A percentile compares a stretch with the other conserved stretches of the same genome.
Conservation (phyloP, 2,329 filamentous ascomycete species). For the Neopestalotiopsis sp. region DNA sequence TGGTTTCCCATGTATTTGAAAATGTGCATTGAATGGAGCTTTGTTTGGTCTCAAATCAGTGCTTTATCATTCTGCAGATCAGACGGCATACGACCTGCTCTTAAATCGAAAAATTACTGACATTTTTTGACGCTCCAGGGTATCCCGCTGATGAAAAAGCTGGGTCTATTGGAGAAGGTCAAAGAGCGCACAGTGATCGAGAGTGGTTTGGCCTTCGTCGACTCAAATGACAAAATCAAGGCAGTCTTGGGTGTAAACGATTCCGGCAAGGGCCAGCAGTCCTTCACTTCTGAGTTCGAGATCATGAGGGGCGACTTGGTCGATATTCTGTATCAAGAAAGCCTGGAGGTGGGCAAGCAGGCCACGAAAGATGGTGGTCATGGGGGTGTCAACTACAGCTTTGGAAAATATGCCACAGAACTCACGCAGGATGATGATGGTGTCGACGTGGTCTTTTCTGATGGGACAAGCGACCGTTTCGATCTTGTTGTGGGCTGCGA, state of each 20-base stretch:
- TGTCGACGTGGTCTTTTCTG: conserved; percentile 46
- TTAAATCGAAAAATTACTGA: too few relatives aligned
- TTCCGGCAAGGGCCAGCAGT: conserved; percentile 47
- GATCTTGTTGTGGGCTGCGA: conserved; percentile 63
- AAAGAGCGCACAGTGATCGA: conserved; percentile 49
- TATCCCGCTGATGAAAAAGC: conserved; percentile 40
- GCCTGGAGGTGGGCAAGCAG: conserved; percentile 30
- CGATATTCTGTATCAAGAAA: conserved; percentile 52
- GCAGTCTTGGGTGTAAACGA: conserved; percentile 48
- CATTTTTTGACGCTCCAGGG: conserved; percentile 27
- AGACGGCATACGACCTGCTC: too few relatives aligned
- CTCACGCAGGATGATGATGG: conserved; percentile 35
- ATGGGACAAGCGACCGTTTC: conserved; percentile 47
- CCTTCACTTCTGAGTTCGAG: conserved; percentile 61
- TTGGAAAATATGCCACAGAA: conserved; percentile 35
- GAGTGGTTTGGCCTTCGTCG: conserved; percentile 52
- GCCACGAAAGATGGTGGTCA: conserved; percentile 26
- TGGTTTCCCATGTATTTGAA: too few relatives aligned
- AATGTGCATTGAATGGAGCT: too few relatives aligned
- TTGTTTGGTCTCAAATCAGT: too few relatives aligned
- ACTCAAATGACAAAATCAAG: conserved; percentile 41
- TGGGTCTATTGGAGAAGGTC: conserved; percentile 42
- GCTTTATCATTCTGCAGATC: too few relatives aligned
- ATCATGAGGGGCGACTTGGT: conserved; percentile 65
- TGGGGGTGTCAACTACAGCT: conserved; percentile 37